These are phyloP conservation scores for Aspergillus sp. DNA, from an alignment of 2,329 filamentous ascomycete species.

Conservation along the genomic window DNA sequence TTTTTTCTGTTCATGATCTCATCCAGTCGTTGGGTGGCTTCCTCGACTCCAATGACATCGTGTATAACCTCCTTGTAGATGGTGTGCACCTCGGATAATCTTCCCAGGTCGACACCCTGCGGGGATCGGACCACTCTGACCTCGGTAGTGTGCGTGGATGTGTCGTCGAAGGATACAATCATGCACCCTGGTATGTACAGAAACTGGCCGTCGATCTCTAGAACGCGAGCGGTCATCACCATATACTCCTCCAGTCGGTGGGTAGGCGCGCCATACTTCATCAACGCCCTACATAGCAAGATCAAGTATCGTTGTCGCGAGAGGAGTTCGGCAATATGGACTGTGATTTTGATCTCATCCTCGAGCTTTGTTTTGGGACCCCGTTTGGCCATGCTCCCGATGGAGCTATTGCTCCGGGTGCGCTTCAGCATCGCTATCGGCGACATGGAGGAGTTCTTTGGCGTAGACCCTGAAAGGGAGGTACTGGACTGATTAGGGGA, in stretches of 20 bases:
- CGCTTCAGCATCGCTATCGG: conserved; percentile 24
- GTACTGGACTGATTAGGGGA: conserved; percentile 25
- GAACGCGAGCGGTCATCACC: conserved; percentile 75
- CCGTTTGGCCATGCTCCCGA: conserved; percentile 18
- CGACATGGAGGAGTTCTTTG: conserved; percentile 20
- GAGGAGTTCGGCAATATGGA: conserved; percentile 60
- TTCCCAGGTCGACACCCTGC: conserved; percentile 38
- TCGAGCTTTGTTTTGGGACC: conserved; percentile 26
- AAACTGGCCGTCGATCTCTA: conserved; percentile 85
- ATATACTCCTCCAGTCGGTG: conserved; percentile 89
- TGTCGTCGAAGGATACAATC: conserved; percentile 77
- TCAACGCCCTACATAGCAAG: conserved; percentile 76
- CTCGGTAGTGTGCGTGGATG: conserved; percentile 39
- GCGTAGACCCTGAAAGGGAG: conserved; percentile 23
- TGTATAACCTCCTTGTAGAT: conserved; percentile 44
- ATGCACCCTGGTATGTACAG: conserved; percentile 89
- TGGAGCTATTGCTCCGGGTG: conserved; percentile 27
- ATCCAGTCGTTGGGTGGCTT: conserved; percentile 37
- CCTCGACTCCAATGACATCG: conserved; percentile 39
- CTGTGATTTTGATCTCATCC: conserved; percentile 51
- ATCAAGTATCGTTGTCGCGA: conserved; percentile 75
- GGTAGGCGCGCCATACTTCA: conserved; percentile 86
- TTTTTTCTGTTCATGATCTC: conserved; percentile 49
- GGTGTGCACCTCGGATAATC: conserved; percentile 37
- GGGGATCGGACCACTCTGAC: conserved; percentile 37